Conservation (phyloP, 2,329 filamentous ascomycete species). For the Apiospora arundinis region DNA sequence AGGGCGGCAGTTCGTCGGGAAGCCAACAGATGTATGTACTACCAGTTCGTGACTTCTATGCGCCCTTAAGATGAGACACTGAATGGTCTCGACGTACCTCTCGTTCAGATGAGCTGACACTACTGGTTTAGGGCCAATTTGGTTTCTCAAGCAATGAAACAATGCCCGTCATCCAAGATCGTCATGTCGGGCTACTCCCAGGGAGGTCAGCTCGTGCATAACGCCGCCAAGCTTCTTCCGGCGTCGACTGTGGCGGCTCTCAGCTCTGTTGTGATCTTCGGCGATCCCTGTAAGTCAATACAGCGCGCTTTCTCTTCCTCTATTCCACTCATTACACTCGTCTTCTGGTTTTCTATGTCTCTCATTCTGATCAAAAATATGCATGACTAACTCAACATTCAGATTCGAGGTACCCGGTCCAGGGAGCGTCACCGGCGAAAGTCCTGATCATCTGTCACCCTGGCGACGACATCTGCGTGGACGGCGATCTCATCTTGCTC, state of each 20-base stretch:
- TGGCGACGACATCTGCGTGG: slow-evolving; percentile 8
- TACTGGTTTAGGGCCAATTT: not conserved
- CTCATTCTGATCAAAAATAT: not conserved
- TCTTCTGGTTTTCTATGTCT: not conserved
- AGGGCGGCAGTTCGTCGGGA: slow-evolving; percentile 21
- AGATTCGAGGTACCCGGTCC: slow-evolving; percentile 4
- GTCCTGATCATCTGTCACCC: not conserved
- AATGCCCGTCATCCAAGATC: slow-evolving; percentile 15
- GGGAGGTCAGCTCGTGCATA: slow-evolving; percentile 18
- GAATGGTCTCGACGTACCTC: not conserved
- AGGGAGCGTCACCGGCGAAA: not conserved
- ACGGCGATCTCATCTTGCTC: not conserved
- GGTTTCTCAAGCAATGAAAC: not conserved
- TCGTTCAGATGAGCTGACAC: not conserved
- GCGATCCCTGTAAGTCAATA: slow-evolving; percentile 1
- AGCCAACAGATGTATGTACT: slow-evolving; percentile 22
- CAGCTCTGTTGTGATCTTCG: slow-evolving; percentile 14
- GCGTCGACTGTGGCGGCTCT: not conserved
- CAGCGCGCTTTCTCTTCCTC: not conserved
- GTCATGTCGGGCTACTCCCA: slow-evolving; percentile 22
- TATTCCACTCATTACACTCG: not conserved
- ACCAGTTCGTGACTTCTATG: too few relatives aligned
- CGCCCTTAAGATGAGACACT: not conserved
- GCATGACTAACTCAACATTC: not conserved
- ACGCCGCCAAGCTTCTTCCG: slow-evolving; percentile 16